Base-by-base conservation (phyloP, 1,284 basidiomycete species). In the Porphyrellus sp. region DNA sequence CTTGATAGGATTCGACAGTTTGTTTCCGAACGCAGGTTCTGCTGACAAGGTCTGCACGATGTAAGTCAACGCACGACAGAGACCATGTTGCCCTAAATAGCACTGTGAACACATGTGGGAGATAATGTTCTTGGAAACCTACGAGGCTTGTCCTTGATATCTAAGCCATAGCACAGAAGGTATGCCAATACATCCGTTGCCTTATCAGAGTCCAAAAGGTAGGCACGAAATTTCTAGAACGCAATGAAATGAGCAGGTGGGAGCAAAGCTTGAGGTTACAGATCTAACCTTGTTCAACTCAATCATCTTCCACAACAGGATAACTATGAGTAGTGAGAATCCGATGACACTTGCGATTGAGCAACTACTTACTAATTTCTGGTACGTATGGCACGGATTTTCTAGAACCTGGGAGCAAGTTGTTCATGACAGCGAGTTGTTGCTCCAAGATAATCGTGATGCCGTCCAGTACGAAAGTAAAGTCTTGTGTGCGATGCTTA, bases 111-210 rank as follows among this genome's bases (percentile, higher is more conserved):
- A 51, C 51, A 40, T 49, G 16, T 33, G 24, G 16, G 16, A 54
- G 3, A 31, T 47, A 46, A 47, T n/a, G 28, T 47, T 37, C 5
- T 31, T 40, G 30, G 25, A 35, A 39, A 72, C 84, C 64, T 66
- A 93, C 91, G 83, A 59, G 93, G 89, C 70, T 92, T 93, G 63
- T 93, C 91, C 69, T 93, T 95, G 65, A 90, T 83, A 55, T 95
- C 91, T 21, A 95, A 74, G 51, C 82, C 82, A 63, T 88, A 88
- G 60, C 86, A 85, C 16, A 95, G 70, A 35, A 96, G 77, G 66
- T 89, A 86, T 2, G 81, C 86, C 28, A 93, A 72, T 13, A 94
- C 62, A 61, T 93, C 86, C 65, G 83, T 82, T 3, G 82, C 83
- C 68, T 81, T 86, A 38, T 91, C 87, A 5, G 89, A 89, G 51